Percentiles rank a stretch among this genome's conserved stretches.
phyloP scores from a whole-genome alignment of 352 stramenopile species.

The Phytopythium oedochilum region DNA sequence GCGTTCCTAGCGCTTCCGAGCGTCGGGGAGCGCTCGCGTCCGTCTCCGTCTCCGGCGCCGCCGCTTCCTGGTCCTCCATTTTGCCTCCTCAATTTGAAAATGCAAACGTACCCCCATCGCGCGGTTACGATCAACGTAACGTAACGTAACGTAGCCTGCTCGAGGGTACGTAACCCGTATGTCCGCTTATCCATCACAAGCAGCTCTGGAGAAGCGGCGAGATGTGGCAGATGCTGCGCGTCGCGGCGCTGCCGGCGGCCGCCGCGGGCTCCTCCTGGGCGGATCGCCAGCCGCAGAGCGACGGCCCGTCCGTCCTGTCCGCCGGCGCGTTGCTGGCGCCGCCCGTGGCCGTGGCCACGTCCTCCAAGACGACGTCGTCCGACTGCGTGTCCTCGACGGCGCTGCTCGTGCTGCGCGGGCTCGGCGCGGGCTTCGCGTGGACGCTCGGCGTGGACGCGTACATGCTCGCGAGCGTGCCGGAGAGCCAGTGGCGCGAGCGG shows the following conservation, averaged over 20 bases:
- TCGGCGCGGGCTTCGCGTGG: slow-evolving; percentile 67
- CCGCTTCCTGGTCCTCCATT: background rate
- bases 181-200: background rate
- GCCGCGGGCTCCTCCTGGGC: slow-evolving; percentile 6
- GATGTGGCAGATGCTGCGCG: background rate
- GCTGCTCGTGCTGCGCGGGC: slow-evolving; percentile 50
- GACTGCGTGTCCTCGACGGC: slow-evolving; percentile 69
- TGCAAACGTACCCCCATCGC: too few relatives aligned
- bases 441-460: slow-evolving; percentile 75
- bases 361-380: slow-evolving; percentile 29
- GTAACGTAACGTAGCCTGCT: background rate
- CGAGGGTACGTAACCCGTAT: background rate
- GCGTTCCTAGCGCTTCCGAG: background rate
- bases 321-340: slow-evolving; percentile 3
- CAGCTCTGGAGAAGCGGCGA: background rate
- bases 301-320: background rate
- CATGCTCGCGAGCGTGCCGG: slow-evolving; percentile 29
- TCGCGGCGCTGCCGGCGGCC: background rate
- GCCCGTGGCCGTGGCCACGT: background rate
- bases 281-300: background rate
- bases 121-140: background rate
- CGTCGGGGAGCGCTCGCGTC: background rate
- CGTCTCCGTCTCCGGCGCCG: background rate
- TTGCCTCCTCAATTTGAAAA: background rate
- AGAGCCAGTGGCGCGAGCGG: slow-evolving; percentile 30